A percentile compares a stretch with the other conserved stretches of the same genome.
phyloP scores from a whole-genome alignment of 768 basidiomycete genomes.

The Naematelia encephala region DNA sequence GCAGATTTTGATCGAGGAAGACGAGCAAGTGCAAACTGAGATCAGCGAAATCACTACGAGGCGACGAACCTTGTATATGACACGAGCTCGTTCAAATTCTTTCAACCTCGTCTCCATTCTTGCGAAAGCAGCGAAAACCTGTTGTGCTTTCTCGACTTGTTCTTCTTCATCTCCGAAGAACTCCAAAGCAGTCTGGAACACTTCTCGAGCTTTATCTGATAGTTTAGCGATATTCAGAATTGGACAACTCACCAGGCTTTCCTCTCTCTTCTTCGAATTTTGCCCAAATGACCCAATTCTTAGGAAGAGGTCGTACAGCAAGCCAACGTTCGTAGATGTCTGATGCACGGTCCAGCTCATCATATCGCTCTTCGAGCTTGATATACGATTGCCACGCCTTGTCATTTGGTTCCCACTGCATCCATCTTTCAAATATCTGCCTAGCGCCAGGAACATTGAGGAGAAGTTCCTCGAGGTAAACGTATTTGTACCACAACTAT shows the following conservation, averaged over 20 bases:
- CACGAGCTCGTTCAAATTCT: conserved; percentile 92
- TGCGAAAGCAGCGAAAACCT: conserved; percentile 86
- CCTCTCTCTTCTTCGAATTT: conserved; percentile 63
- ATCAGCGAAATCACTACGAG: neutral
- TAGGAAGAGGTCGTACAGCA: conserved; percentile 60
- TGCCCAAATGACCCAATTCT: conserved; percentile 66
- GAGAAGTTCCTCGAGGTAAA: conserved; percentile 94
- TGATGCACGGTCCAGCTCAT: conserved; percentile 86
- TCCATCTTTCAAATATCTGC: conserved; percentile 98
- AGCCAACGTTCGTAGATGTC: conserved; percentile 72
- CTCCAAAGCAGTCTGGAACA: conserved; percentile 84
- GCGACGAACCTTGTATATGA: conserved; percentile 88
- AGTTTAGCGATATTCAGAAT: neutral
- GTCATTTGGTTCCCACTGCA: conserved; percentile 99
- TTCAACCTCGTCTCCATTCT: conserved; percentile 96
- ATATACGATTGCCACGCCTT: conserved; percentile 99
- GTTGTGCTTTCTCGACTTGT: conserved; percentile 84
- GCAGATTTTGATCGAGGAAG: conserved; percentile 89
- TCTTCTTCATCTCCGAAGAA: conserved; percentile 81
- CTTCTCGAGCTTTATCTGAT: conserved; percentile 70
- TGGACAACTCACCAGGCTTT: conserved; percentile 51
- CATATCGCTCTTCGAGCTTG: conserved; percentile 92
- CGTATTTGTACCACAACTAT: conserved; percentile 98
- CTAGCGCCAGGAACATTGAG: conserved; percentile 94
- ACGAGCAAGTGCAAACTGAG: conserved; percentile 87